Base-by-base conservation (phyloP, 2,329 filamentous ascomycete genomes). In the Fonsecaea pugnacius region DNA sequence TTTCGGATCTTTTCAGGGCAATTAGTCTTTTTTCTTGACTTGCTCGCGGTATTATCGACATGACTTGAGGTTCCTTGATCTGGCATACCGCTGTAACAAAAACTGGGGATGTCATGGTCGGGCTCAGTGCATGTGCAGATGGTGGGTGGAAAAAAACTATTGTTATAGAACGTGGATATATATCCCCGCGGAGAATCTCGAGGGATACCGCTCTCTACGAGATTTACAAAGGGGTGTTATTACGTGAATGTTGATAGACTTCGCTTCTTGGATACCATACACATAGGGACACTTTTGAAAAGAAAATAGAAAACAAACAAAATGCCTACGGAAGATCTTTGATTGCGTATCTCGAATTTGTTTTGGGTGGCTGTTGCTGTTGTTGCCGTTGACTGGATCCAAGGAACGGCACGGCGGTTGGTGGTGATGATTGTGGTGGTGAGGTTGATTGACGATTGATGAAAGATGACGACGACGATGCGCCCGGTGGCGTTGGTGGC, bases 101-200 rank as follows among this genome's bases (percentile, higher is more conserved):
- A 32, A 30, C 27, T 27, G 38, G 38, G 27, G 48, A 40, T 35
- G 30, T 55, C 30, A 21, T 38, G n/a, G 38, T 56, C 35, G 58
- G 36, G 38, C 40, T 46, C 58, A 62, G 54, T 21, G 64, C 60
- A 51, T 68, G 66, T 68, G 66, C 66, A 68, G 66, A 68, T 68
- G 64, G 66, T 65, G 64, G 64, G 66, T 57, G 51, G 58, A 51
- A 58, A 35, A 52, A 66, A 36, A 4, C 50, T 35, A 36, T 50
- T 63, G 18, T 59, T 51, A n/a, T 51, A 38, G 10, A 30, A 40
- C 16, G 36, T 61, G 52, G 53, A 40, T 62, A 30, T n/a, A 32
- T 43, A 12, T 59, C 36, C 52, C 50, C 16, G 7, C 52, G n/a
- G 33, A 10, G 18, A 33, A n/a, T n/a, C 16, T 21, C 48, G 43